Conservation (phyloP, 257 asterid species). For the Fraxinus pennsylvanica region DNA sequence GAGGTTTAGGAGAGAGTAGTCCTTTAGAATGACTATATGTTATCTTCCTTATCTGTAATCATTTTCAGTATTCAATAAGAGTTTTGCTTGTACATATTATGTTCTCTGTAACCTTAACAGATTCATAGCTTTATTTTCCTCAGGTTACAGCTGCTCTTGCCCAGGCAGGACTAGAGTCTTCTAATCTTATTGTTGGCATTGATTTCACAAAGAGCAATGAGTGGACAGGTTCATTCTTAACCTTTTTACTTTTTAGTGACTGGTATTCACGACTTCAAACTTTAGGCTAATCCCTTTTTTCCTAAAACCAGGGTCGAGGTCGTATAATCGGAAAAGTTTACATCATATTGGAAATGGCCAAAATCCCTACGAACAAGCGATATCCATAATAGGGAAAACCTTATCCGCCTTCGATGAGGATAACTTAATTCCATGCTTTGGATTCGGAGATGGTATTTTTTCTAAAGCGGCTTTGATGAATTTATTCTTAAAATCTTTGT, state of each 20-base stretch:
- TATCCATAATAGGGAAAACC: conserved; percentile 53
- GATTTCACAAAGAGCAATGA: conserved; percentile 65
- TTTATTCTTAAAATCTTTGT: not conserved
- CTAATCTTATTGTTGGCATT: conserved; percentile 55
- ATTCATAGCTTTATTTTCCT: not conserved
- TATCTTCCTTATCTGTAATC: no score
- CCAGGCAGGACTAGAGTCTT: conserved; percentile 52
- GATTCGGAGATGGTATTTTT: conserved; percentile 48
- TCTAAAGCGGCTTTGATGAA: not conserved
- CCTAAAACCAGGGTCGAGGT: conserved; percentile 36
- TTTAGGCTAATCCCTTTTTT: not conserved
- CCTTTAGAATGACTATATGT: no score
- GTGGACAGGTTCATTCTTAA: conserved; percentile 46
- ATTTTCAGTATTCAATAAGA: no score
- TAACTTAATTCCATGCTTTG: conserved; percentile 49
- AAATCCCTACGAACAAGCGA: conserved; percentile 57
- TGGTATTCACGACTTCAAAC: not conserved
- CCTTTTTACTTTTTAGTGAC: not conserved
- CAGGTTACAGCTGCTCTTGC: conserved; percentile 55
- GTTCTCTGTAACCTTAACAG: no score
- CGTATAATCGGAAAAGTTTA: conserved; percentile 46
- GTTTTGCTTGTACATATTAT: no score
- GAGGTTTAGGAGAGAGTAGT: no score
- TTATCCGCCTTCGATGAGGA: conserved; percentile 52
- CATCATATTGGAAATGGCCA: conserved; percentile 41